These are phyloP conservation scores for Botrytis galanthina DNA, from an alignment of 2,329 filamentous ascomycete species.

Conservation along the genomic window DNA sequence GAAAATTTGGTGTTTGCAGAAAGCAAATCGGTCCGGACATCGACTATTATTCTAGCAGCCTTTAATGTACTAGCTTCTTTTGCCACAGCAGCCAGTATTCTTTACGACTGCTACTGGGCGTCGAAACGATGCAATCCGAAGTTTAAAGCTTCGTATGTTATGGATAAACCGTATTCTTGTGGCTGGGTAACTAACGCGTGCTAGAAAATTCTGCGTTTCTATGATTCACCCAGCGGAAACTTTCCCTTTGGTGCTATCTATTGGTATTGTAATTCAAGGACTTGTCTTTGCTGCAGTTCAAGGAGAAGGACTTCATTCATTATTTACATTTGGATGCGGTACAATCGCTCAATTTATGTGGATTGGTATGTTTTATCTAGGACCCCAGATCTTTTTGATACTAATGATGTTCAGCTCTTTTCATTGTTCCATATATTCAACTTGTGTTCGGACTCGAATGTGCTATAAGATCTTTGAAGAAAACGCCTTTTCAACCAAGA, in stretches of 20 bases:
- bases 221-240: slow-evolving; percentile 40
- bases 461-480: slow-evolving; percentile 53
- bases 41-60: slow-evolving; percentile 58
- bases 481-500: slow-evolving; percentile 55
- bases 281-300: slow-evolving; percentile 57
- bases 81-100: slow-evolving; percentile 54
- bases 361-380: slow-evolving; percentile 49
- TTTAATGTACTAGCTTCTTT: slow-evolving; percentile 61
- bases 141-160: slow-evolving; percentile 44
- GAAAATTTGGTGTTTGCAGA: slow-evolving; percentile 37
- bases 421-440: slow-evolving; percentile 64
- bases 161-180: slow-evolving; percentile 35
- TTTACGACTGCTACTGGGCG: slow-evolving; percentile 48
- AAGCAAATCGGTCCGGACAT: slow-evolving; percentile 56
- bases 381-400: neutral
- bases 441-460: slow-evolving; percentile 64
- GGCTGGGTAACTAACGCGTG: slow-evolving; percentile 28
- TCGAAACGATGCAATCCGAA: slow-evolving; percentile 38
- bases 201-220: slow-evolving; percentile 38
- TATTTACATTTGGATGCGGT: slow-evolving; percentile 53
- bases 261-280: slow-evolving; percentile 58
- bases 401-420: slow-evolving; percentile 54
- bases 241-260: slow-evolving; percentile 55
- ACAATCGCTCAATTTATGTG: slow-evolving; percentile 57
- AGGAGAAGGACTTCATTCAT: slow-evolving; percentile 51